phyloP scores from a whole-genome alignment of 2,329 filamentous ascomycete genomes.

The Fusarium citri region DNA sequence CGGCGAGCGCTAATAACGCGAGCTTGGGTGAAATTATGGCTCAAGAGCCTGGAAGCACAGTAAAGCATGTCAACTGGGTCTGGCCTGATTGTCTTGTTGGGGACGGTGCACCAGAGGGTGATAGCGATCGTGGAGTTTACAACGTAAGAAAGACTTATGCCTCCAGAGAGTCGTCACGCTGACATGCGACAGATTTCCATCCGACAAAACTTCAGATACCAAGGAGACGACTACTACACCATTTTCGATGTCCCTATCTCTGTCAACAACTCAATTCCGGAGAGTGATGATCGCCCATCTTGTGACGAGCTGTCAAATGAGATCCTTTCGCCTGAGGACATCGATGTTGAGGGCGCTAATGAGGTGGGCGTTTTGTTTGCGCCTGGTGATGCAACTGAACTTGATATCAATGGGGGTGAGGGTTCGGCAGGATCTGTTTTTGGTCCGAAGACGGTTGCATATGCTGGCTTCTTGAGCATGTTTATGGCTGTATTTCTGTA shows the following conservation, averaged over 20 bases:
- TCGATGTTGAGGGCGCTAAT: constrained; percentile 58
- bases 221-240: constrained; percentile 73
- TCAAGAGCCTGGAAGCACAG: constrained; percentile 74
- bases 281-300: constrained; percentile 54
- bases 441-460: constrained; percentile 3
- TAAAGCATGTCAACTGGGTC: constrained; percentile 79
- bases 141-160: constrained; percentile 61
- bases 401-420: constrained; percentile 47
- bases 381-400: constrained; percentile 60
- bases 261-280: constrained; percentile 72
- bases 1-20: constrained; percentile 61
- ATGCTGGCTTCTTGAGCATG: constrained; percentile 9
- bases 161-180: neutral
- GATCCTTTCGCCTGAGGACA: constrained; percentile 59
- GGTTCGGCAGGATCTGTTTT: constrained; percentile 18
- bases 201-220: constrained; percentile 75
- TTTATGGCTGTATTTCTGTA: constrained; percentile 3
- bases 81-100: constrained; percentile 78
- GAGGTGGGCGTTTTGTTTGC: constrained; percentile 62
- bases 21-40: constrained; percentile 68
- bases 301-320: constrained; percentile 66
- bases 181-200: constrained; percentile 68
- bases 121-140: constrained; percentile 67
- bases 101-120: constrained; percentile 60
- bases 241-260: constrained; percentile 77